Base-by-base conservation (phyloP, 176 grass and related monocot genomes). In the Rhipidocladum racemiflorum region DNA sequence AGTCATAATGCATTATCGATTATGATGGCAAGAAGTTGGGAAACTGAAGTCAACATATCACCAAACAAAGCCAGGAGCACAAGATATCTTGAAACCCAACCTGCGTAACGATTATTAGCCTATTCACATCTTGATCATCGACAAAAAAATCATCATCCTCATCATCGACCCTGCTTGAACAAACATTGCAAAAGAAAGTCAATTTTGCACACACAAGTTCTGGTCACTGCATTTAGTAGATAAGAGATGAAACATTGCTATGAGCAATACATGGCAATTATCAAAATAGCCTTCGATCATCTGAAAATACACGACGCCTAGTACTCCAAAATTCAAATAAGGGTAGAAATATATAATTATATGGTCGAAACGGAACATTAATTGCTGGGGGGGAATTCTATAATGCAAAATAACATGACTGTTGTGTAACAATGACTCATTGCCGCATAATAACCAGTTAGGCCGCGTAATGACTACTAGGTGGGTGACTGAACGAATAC, bases 91-190 rank as follows among this genome's bases (percentile, higher is more conserved):
- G 24, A 66, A 86, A 83, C 61, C 75, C 72, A 85, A 99, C 97
- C 87, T 96, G 97, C 1, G 93, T 99, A 27, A 99, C 91, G 46
- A 99, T 99, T 82, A 99, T 91, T 72, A 99, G 87, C 80, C 91
- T 90, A 77, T 89, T 91, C 73, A 99, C 85, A 67, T 99, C 93
- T 90, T 92, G 97, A 61, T 99, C 97, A 9, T 96, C 92, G 42
- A 99, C 90, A 91, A 91, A 90, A 64, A 90, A 90, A 77, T 96
- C 91, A 36, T 96, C 97, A 40, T 96, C 96, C 49, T 95, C 97
- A 6, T 93, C 91, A 83, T 95, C 87, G 21, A 87, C 85, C 89
- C 90, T 98, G 78, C 69, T 86, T 75, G 6, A 73, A 87, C 36
- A 89, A 84, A 68, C 28, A 84, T 87, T 62, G 29, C 44, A 46